Base-by-base conservation (phyloP, 441 rosid genomes). In the Gossypium aridum region DNA sequence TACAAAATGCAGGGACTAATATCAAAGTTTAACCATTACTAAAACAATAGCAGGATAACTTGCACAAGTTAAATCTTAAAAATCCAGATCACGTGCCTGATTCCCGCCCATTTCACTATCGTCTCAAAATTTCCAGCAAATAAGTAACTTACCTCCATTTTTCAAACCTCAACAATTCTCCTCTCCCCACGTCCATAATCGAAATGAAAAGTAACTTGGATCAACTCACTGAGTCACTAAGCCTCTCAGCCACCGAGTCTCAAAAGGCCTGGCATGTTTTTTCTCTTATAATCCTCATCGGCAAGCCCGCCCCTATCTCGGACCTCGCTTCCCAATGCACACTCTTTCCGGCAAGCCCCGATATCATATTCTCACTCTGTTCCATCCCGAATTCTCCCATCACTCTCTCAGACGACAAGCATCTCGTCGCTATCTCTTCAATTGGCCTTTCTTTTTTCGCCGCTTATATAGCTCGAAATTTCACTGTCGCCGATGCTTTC, bases 261-360 rank as follows among this genome's bases (percentile, higher is more conserved):
- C 81, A 81, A 22, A 85, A 87, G 77, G 94, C 98, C 60, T 88
- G 89, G 94, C 89, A 89, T 81, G 26, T 96, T 54, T 73, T 85
- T 56, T 75, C 87, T 17, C 86, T 87, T 79, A 77, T 93, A 74
- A 78, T 92, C 60, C 84, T 88, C 65, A 28, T 78, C 49, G 96
- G 97, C 82, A 80, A 81, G 43, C 89, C 97, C 2, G 71, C 83
- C 53, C 64, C 83, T 17, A 83, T 85, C 2, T 47, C 69, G 10
- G 85, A 85, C 31, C 86, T 93, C 78, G 85, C 85, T 13, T 78
- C 84, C 13, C 81, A 68, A 34, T 86, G 88, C 79, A 57, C 80
- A 31, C 81, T 86, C 39, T 88, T 89, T 72, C 85, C 49, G 7
- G 84, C 85, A 7, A 78, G 90, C n/a, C 85, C 91, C 10, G 67